These are phyloP conservation scores for Salix viminalis DNA, from an alignment of 345 rosid species.

Conservation along the genomic window DNA sequence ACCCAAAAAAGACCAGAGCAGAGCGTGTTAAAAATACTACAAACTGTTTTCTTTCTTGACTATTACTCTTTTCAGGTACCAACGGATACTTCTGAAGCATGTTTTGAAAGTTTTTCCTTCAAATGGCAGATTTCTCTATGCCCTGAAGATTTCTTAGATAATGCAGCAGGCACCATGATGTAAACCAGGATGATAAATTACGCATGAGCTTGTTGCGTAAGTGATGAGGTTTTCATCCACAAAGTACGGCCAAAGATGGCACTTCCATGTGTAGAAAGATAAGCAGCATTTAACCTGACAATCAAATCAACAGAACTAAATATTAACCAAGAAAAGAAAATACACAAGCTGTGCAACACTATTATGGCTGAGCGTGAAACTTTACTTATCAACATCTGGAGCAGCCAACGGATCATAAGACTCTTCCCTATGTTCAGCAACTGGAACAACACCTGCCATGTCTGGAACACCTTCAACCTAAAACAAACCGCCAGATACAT, in stretches of 20 bases:
- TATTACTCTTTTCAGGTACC: neutral
- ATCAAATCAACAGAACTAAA: conserved; percentile 17
- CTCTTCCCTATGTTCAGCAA: conserved; percentile 66
- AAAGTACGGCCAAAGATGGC: conserved; percentile 65
- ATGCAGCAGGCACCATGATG: neutral
- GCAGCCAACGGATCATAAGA: conserved; percentile 74
- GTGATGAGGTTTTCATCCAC: conserved; percentile 62
- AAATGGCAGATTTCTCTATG: neutral
- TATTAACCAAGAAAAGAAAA: conserved; percentile 6
- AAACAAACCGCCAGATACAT: neutral
- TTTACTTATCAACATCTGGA: conserved; percentile 81
- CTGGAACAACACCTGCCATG: conserved; percentile 46
- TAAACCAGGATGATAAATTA: neutral
- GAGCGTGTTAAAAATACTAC: too few relatives aligned
- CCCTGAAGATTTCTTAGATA: neutral
- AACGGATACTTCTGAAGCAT: neutral
- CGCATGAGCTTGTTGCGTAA: conserved; percentile 39
- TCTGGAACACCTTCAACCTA: conserved; percentile 81
- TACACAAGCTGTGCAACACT: neutral
- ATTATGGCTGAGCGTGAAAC: neutral
- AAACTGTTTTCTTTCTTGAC: too few relatives aligned
- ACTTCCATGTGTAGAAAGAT: conserved; percentile 72
- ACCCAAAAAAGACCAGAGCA: too few relatives aligned
- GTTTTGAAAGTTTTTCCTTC: neutral
- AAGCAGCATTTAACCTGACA: conserved; percentile 69